Base-by-base conservation (phyloP, 345 rosid genomes). In the Raphanus raphanistrum region DNA sequence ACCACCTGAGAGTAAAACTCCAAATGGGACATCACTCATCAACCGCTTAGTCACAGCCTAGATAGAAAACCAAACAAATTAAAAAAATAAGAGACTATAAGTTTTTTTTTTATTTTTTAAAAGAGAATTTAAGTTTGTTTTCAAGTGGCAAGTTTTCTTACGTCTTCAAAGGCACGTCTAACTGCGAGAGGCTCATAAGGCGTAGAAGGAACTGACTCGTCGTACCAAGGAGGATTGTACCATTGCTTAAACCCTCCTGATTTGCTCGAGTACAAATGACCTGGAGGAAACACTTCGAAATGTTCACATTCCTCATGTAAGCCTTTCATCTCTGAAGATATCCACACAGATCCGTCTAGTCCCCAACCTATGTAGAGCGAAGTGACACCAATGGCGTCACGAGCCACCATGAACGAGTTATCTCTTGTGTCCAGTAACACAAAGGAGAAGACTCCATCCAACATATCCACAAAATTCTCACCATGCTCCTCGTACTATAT, bases 331-430 rank as follows among this genome's bases (percentile, higher is more conserved):
- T 94, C 98, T 0, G 98, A 92, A 41, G 98, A 87, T 63, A 90
- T 84, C 97, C 97, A 90, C 71, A 94, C 73, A 0, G 97, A 94
- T 36, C 98, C 98, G 59, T 94, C 98, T 43, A 89, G 80, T 31
- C 98, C 96, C 98, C 98, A 94, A 64, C 98, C 98, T 8, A 94
- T 87, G 55, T 92, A 94, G 68, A 94, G 92, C 41, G 98, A 85
- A 62, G 98, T 92, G 77, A 94, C 89, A 29, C 98, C 98, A n/a
- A 92, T 76, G 26, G 98, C 98, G 70, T 94, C 98, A 1, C 98
- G 94, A 2, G 98, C 98, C 74, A 82, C 95, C 59, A 94, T 87
- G 86, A 86, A 94, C 70, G 92, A 92, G 70, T 86, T 88, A 71
- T 92, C 94, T 0, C 89, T 85, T 13, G 91, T 90, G 70, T 94